A percentile compares a stretch with the other conserved stretches of the same genome.
These are phyloP conservation scores for Umbelopsis vinacea DNA, from an alignment of 192 early-diverging fungal genomes.

Conservation along the genomic window DNA sequence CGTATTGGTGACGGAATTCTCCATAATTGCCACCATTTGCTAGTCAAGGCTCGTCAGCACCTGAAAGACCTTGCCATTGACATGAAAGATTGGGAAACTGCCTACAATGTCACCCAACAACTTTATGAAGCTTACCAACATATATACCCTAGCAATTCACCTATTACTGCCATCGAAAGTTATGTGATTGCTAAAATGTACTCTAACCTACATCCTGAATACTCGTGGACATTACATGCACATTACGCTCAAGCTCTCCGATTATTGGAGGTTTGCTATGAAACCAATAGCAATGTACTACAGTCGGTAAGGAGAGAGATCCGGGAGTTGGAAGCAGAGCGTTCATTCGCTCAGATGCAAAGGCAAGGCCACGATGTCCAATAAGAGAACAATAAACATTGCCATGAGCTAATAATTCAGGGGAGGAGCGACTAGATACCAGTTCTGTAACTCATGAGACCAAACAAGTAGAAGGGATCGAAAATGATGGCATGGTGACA, in stretches of 20 bases:
- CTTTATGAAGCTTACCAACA: neutral
- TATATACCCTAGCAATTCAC: slow-evolving; percentile 7
- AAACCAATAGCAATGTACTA: neutral
- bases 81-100: slow-evolving; percentile 6
- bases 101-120: neutral
- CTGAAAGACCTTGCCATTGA: slow-evolving; percentile 11
- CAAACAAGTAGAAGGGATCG: neutral
- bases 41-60: slow-evolving; percentile 13
- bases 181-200: slow-evolving; percentile 12
- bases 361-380: neutral
- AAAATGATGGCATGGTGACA: neutral
- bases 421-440: neutral
- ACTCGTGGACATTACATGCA: neutral
- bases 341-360: neutral
- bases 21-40: slow-evolving; percentile 9
- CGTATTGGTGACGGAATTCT: neutral
- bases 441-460: neutral
- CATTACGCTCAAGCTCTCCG: neutral
- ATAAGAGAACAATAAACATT: neutral
- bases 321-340: neutral
- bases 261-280: slow-evolving; percentile 1
- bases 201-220: neutral
- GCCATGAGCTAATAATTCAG: neutral
- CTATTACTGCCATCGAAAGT: slow-evolving; percentile 10
- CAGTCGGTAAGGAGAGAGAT: neutral